A percentile compares a stretch with the other conserved stretches of the same genome.
Conservation (phyloP, 345 rosid genomes). For the Physaria fendleri region DNA sequence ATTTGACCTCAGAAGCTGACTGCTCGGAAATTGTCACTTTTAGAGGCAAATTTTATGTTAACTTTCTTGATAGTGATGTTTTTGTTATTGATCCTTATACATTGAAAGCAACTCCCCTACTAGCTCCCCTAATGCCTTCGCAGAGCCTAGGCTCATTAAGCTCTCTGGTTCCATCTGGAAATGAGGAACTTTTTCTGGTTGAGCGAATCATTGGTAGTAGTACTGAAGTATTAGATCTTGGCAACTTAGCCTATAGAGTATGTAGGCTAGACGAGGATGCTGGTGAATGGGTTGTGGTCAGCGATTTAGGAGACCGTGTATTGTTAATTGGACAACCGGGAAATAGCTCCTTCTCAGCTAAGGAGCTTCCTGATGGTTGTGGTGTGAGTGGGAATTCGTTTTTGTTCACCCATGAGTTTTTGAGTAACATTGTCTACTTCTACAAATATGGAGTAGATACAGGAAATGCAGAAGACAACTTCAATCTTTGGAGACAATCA, state of each 20-base stretch:
- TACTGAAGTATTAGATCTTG: neutral
- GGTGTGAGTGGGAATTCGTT: conserved; percentile 10
- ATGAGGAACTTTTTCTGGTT: conserved; percentile 13
- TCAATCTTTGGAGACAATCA: too few relatives aligned
- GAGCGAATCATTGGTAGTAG: neutral
- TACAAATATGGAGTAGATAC: too few relatives aligned
- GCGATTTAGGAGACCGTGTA: neutral
- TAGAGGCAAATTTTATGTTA: neutral
- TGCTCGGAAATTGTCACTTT: neutral
- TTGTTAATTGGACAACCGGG: neutral
- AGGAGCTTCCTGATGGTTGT: conserved; percentile 8
- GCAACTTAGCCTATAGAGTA: neutral
- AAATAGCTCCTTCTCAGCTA: neutral
- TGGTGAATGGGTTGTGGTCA: neutral
- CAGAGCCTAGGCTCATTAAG: neutral
- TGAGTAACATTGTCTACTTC: too few relatives aligned
- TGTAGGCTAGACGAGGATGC: neutral
- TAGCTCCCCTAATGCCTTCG: too few relatives aligned
- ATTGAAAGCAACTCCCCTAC: neutral
- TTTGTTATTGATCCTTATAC: neutral
- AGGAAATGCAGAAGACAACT: too few relatives aligned
- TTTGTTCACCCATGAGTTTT: neutral
- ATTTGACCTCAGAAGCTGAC: neutral
- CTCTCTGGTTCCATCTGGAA: neutral
- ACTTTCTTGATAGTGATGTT: neutral